phyloP scores from a whole-genome alignment of 495 filamentous ascomycete genomes.

The Neurospora sp. region DNA sequence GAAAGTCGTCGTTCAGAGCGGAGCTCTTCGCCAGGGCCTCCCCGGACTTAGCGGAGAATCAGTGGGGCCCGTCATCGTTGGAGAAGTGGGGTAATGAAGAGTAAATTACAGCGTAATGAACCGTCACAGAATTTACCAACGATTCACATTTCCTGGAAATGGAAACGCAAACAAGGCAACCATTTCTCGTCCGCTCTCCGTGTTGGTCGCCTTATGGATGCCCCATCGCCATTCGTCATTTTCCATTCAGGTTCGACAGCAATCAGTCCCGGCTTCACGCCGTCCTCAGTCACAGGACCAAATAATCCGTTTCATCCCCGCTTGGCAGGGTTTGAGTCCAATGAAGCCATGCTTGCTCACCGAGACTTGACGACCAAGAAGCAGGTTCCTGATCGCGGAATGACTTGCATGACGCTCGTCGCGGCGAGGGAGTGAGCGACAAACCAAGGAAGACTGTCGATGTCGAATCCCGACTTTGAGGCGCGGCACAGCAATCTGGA shows the following conservation, averaged over 20 bases:
- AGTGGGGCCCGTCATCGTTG: not conserved
- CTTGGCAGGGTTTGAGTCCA: not conserved
- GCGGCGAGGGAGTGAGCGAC: not conserved
- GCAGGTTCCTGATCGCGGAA: not conserved
- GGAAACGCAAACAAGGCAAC: not conserved
- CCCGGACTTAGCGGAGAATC: not conserved
- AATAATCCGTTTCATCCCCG: not conserved
- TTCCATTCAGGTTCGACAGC: not conserved
- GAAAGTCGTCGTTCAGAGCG: not conserved
- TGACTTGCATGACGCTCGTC: not conserved
- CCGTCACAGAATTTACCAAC: not conserved
- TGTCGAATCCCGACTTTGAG: not conserved
- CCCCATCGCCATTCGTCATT: not conserved
- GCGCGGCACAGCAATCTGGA: not conserved
- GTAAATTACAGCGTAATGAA: not conserved
- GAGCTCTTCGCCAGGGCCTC: not conserved
- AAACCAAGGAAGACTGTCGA: not conserved
- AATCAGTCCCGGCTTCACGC: not conserved
- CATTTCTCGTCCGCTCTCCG: not conserved
- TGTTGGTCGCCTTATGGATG: not conserved
- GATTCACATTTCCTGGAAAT: not conserved
- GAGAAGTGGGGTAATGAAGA: not conserved
- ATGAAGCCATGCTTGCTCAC: not conserved
- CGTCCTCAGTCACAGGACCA: not conserved
- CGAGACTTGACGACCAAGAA: not conserved